Evolutionary conservation across 2,329 filamentous ascomycete genomes (phyloP).

Genomic region (Triangularia verruculosa): DNA sequence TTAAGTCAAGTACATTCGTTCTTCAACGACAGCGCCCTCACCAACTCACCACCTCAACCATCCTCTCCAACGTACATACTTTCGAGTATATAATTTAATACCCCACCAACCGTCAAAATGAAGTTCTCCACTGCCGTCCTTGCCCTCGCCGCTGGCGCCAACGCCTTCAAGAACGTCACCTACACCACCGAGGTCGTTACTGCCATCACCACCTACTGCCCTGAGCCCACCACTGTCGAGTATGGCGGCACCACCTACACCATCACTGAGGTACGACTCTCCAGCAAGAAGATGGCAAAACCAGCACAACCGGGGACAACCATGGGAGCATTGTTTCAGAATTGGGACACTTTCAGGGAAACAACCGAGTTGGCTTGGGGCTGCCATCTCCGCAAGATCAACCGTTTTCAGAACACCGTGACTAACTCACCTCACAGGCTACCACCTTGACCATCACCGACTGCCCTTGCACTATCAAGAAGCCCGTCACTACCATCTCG

Average conservation of each 20-base stretch:
- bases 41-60: conserved; percentile 30
- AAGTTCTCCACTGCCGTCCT: conserved; percentile 58
- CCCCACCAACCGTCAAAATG: conserved; percentile 57
- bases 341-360: background rate
- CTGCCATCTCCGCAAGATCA: background rate
- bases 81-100: conserved; percentile 38
- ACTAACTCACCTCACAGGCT: conserved; percentile 40
- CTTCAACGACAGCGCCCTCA: conserved; percentile 31
- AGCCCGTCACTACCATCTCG: conserved; percentile 53
- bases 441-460: conserved; percentile 69
- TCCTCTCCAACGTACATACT: conserved; percentile 31
- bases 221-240: conserved; percentile 60
- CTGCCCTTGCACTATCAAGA: conserved; percentile 68
- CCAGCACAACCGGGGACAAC: background rate
- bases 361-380: background rate
- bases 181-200: conserved; percentile 66
- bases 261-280: conserved; percentile 55
- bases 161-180: conserved; percentile 45
- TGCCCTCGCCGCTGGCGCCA: conserved; percentile 49
- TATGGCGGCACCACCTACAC: conserved; percentile 66
- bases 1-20: conserved; percentile 61
- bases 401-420: background rate
- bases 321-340: conserved; percentile 1
- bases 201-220: conserved; percentile 70
- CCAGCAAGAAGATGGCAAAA: background rate